Evolutionary conservation across 208 protist genomes (phyloP).

Genomic region (Herpetomonas muscarum): DNA sequence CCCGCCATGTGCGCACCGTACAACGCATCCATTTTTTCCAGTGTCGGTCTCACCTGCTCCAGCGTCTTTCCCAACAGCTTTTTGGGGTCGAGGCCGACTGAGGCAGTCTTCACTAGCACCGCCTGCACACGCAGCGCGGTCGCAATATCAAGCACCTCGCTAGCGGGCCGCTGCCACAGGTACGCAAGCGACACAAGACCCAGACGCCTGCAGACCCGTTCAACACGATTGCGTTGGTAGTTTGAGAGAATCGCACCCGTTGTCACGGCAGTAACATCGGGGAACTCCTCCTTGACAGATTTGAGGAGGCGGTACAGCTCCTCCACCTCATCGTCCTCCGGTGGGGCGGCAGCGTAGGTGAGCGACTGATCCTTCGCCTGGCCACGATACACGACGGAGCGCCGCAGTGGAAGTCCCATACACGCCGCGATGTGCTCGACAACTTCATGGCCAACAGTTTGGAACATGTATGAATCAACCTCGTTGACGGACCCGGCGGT

Average conservation of each 20-base stretch:
- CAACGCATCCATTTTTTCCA: slow-evolving; percentile 45
- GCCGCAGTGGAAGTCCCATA: slow-evolving; percentile 91
- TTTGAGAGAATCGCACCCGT: slow-evolving; percentile 97
- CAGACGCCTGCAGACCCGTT: slow-evolving; percentile 95
- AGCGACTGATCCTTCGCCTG: slow-evolving; percentile 71
- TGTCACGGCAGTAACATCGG: slow-evolving; percentile 91
- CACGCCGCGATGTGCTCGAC: slow-evolving; percentile 88
- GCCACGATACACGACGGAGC: slow-evolving; percentile 59
- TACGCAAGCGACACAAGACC: slow-evolving; percentile 92
- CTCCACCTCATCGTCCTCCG: slow-evolving; percentile 97
- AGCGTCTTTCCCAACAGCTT: slow-evolving; percentile 91
- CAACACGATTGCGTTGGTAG: slow-evolving; percentile 98
- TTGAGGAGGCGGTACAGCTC: slow-evolving; percentile 91
- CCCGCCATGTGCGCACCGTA: slow-evolving; percentile 95
- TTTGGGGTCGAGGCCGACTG: slow-evolving; percentile 87
- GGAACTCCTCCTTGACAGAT: slow-evolving; percentile 82
- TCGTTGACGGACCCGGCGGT: slow-evolving; percentile 6
- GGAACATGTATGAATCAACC: slow-evolving; percentile 99
- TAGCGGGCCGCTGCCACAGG: slow-evolving; percentile 94
- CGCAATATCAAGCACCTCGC: slow-evolving; percentile 94
- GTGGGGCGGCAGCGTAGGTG: slow-evolving; percentile 61
- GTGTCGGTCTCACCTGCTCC: slow-evolving; percentile 43
- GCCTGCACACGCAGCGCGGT: slow-evolving; percentile 70
- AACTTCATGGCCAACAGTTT: slow-evolving; percentile 96
- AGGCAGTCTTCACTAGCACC: slow-evolving; percentile 96